A percentile compares a stretch with the other conserved stretches of the same genome.
Evolutionary conservation across 2,329 filamentous ascomycete species (phyloP).

Genomic region (Exophiala viscosa): DNA sequence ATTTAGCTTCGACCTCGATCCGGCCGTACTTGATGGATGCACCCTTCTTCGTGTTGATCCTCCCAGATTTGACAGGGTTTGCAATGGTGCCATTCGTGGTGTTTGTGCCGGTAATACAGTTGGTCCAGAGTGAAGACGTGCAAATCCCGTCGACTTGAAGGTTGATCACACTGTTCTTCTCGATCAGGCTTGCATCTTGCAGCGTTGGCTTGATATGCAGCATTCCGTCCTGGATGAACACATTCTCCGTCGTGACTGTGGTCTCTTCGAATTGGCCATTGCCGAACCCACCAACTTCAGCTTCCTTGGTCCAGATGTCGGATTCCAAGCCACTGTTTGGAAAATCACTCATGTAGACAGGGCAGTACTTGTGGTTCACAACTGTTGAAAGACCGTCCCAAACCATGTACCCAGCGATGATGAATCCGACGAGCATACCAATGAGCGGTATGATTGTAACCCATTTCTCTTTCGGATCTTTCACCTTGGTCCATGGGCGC

Average conservation of each 20-base stretch:
- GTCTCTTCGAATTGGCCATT: slow-evolving; percentile 81
- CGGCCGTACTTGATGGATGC: slow-evolving; percentile 75
- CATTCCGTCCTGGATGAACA: slow-evolving; percentile 65
- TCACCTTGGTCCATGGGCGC: slow-evolving; percentile 67
- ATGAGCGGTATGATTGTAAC: slow-evolving; percentile 73
- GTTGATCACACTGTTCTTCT: slow-evolving; percentile 65
- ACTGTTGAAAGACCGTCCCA: slow-evolving; percentile 72
- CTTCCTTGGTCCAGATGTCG: slow-evolving; percentile 65
- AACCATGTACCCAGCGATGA: slow-evolving; percentile 65
- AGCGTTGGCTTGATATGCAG: slow-evolving; percentile 75
- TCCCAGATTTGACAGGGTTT: slow-evolving; percentile 72
- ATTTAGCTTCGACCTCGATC: slow-evolving; percentile 72
- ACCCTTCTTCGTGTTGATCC: slow-evolving; percentile 70
- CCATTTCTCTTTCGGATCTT: slow-evolving; percentile 79
- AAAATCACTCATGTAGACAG: slow-evolving; percentile 65
- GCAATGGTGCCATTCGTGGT: slow-evolving; percentile 72
- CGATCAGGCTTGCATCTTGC: slow-evolving; percentile 64
- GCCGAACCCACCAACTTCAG: slow-evolving; percentile 50
- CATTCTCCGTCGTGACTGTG: slow-evolving; percentile 68
- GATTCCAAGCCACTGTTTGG: slow-evolving; percentile 54
- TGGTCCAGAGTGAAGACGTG: slow-evolving; percentile 56
- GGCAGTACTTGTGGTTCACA: slow-evolving; percentile 69
- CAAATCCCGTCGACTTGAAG: slow-evolving; percentile 64
- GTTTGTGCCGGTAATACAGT: slow-evolving; percentile 73
- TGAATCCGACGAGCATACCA: slow-evolving; percentile 66